Percentiles rank a stretch among this genome's conserved stretches.
phyloP scores from a whole-genome alignment of 2,329 filamentous ascomycete species.

The Hymenoscyphus occultus region DNA sequence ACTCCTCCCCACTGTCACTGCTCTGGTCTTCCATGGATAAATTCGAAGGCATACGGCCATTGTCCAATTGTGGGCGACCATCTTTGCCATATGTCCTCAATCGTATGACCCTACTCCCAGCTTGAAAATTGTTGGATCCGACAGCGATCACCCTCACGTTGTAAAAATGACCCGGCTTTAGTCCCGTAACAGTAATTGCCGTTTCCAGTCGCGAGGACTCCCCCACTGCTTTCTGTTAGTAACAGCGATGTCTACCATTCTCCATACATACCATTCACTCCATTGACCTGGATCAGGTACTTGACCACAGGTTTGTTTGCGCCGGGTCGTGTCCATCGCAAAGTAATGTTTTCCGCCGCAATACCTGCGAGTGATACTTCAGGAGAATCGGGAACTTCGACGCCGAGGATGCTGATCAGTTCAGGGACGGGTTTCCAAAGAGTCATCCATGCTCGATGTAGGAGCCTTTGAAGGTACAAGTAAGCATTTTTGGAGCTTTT shows the following conservation, averaged over 20 bases:
- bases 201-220: conserved; percentile 79
- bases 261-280: conserved; percentile 68
- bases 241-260: conserved; percentile 7
- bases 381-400: conserved; percentile 88
- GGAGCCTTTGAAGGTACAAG: conserved; percentile 55
- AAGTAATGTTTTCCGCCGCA: conserved; percentile 77
- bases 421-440: conserved; percentile 88
- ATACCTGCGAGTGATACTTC: conserved; percentile 89
- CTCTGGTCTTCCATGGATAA: conserved; percentile 52
- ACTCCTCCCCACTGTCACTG: conserved; percentile 49
- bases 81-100: conserved; percentile 71
- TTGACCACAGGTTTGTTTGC: conserved; percentile 64
- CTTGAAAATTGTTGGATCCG: conserved; percentile 88
- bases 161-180: conserved; percentile 85
- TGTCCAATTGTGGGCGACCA: conserved; percentile 58
- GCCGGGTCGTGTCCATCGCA: conserved; percentile 83
- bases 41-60: conserved; percentile 54
- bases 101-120: conserved; percentile 80
- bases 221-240: conserved; percentile 58
- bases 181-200: conserved; percentile 84
- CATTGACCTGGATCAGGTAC: conserved; percentile 91
- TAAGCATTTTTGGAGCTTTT: conserved; percentile 17
- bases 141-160: conserved; percentile 91
- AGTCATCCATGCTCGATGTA: conserved; percentile 83
- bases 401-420: conserved; percentile 83